Evolutionary conservation across 225 moss, liverwort and hornwort genomes (phyloP), one percentile per base, ranked within the genome.

Genomic region (Pseudoscleropodium purum): DNA sequence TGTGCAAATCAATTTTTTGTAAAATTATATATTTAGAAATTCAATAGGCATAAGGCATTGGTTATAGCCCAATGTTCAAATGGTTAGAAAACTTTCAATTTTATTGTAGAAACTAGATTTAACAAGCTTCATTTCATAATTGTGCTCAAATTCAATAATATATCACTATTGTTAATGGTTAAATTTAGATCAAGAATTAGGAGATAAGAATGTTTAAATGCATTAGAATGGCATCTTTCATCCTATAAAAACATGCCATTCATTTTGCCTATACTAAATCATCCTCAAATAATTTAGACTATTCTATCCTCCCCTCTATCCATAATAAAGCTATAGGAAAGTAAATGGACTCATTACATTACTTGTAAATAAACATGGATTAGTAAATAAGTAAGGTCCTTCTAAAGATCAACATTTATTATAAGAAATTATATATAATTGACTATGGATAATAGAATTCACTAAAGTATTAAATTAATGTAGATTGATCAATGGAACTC

Each of bases 21-120:
- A 10, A 5, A 67, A 6, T 5, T 67, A 10, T 36, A 3, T 10
- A 36, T 5, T 67, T 36, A 36, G 0, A 66, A 36, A 66, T 0
- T 66, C 10, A 18, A 36, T 36, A 19, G 11, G 11, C 3, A n/a
- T n/a, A n/a, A n/a, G n/a, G n/a, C 3, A 3, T n/a, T 66, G 11
- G 37, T 20, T 36, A 36, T 67, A 67, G 11, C 3, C 36, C 19
- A 36, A 67, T 1, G 2, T 67, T 23, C 13, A 69, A 69, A n/a
- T 69, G 15, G 13, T 0, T 0, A 7, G n/a, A 7, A 23, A 36
- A 7, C 23, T n/a, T n/a, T n/a, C 3, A n/a, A 23, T 21, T 56
- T n/a, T n/a, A 12, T 23, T 23, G 11, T 37, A 21, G 11, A n/a
- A 34, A 69, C 6, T 23, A 69, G 7, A 69, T 20, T 69, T 20